Evolutionary conservation across 768 basidiomycete species (phyloP), one percentile per base, ranked within the genome.

Genomic region (Pholiota microspora): DNA sequence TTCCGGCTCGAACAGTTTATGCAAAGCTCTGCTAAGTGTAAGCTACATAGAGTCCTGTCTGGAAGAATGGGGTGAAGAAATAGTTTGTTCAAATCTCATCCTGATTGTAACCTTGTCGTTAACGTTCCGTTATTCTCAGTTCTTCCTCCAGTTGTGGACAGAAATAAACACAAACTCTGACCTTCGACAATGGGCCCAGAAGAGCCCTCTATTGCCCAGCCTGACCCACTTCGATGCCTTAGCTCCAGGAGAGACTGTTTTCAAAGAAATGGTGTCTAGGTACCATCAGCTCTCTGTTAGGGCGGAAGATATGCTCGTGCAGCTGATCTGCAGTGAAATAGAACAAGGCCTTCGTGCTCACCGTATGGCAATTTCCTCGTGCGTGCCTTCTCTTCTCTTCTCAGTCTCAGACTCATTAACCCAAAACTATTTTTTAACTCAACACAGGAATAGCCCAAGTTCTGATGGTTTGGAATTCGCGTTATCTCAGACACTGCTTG

Each of bases 111-210:
- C 27, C 49, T 31, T 45, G 49, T 42, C 29, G 34, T 57, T 45
- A 50, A n/a, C n/a, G n/a, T n/a, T n/a, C n/a, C 48, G 36, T 38
- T 45, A 9, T 31, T 50, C 44, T 24, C 63, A 97, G 94, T 94
- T 94, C 71, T 98, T 96, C 76, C 73, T 99, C 13, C 92, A 97
- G 67, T 70, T 99, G 28, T 94, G 89, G 88, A 72, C 81, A 10
- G 91, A 92, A 62, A 90, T 94, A 60, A 83, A 81, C 57, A 79
- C 72, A 36, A 77, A 80, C 28, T 74, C 80, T 3, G 73, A 77
- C 23, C 73, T 92, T 10, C 84, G 86, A 18, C 71, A 74, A n/a
- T 75, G 75, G 55, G 81, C 78, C 7, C 71, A 78, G 56, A 72
- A 70, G 10, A 78, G 76, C 28, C 59, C 77, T 4, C 76, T 82